Evolutionary conservation across 2,329 filamentous ascomycete genomes (phyloP).

Genomic region (Diaporthe australafricana): DNA sequence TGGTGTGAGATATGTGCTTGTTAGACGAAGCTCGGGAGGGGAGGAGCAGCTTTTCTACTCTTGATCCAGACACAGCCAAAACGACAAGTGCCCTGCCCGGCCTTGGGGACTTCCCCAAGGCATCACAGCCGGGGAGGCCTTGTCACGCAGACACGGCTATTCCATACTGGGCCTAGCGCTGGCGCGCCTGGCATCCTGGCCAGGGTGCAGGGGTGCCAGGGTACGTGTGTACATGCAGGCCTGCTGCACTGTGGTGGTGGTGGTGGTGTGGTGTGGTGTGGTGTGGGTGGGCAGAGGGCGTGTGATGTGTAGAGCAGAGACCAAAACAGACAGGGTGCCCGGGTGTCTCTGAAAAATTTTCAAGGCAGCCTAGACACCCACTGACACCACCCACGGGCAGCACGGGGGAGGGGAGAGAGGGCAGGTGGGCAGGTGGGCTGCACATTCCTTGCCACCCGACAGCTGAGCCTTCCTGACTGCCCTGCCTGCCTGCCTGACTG

Average conservation of each 20-base stretch:
- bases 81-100: constrained; percentile 11
- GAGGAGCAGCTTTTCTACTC: constrained; percentile 37
- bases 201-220: constrained; percentile 21
- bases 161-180: constrained; percentile 10
- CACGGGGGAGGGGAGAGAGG: constrained; percentile 10
- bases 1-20: background rate
- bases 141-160: constrained; percentile 30
- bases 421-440: constrained; percentile 23
- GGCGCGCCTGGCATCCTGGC: constrained; percentile 29
- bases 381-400: constrained; percentile 25
- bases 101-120: constrained; percentile 34
- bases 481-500: constrained; percentile 10
- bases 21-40: constrained; percentile 28
- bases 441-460: constrained; percentile 32
- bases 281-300: constrained; percentile 26
- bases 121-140: constrained; percentile 35
- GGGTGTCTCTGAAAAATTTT: constrained; percentile 38
- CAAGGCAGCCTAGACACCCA: constrained; percentile 28
- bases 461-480: constrained; percentile 17
- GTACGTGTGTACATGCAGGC: constrained; percentile 22
- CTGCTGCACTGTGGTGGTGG: constrained; percentile 21
- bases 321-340: constrained; percentile 34
- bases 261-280: constrained; percentile 19
- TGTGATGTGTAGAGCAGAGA: constrained; percentile 32
- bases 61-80: constrained; percentile 26